These are phyloP conservation scores for Alternaria sp. DNA, from an alignment of 2,329 filamentous ascomycete species.

Conservation along the genomic window DNA sequence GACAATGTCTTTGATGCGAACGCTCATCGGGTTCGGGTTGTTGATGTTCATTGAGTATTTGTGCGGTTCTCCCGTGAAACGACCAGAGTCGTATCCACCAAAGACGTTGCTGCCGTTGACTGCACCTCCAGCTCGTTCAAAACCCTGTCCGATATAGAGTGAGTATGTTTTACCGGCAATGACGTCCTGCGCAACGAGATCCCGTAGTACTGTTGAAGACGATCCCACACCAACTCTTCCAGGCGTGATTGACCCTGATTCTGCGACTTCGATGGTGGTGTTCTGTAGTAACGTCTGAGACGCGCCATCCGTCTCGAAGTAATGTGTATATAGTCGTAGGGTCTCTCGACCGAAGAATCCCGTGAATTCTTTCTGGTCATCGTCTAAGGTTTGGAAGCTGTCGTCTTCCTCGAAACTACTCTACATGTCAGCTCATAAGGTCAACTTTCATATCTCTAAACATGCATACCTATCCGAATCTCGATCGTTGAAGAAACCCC, in stretches of 20 bases:
- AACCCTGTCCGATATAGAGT: slow-evolving; percentile 55
- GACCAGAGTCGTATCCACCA: slow-evolving; percentile 57
- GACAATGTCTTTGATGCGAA: slow-evolving; percentile 53
- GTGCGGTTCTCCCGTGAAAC: slow-evolving; percentile 50
- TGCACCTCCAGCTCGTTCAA: slow-evolving; percentile 52
- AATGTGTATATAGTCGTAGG: slow-evolving; percentile 53
- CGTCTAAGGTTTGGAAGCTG: slow-evolving; percentile 40
- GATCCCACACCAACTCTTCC: slow-evolving; percentile 54
- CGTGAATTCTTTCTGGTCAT: slow-evolving; percentile 27
- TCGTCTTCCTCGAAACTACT: slow-evolving; percentile 36
- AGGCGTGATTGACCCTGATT: slow-evolving; percentile 41
- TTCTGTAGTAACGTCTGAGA: slow-evolving; percentile 47
- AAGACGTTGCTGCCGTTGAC: slow-evolving; percentile 56
- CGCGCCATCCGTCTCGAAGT: slow-evolving; percentile 51
- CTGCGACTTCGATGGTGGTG: slow-evolving; percentile 48
- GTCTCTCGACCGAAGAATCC: slow-evolving; percentile 47
- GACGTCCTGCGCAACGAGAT: slow-evolving; percentile 44
- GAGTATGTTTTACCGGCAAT: slow-evolving; percentile 55
- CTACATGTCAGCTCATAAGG: slow-evolving; percentile 21
- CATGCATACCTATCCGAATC: slow-evolving; percentile 45
- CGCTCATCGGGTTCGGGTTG: slow-evolving; percentile 48
- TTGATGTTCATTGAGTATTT: slow-evolving; percentile 44
- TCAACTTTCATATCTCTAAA: not conserved
- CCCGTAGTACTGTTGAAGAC: slow-evolving; percentile 52
- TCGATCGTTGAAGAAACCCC: slow-evolving; percentile 45